A percentile compares a stretch with the other conserved stretches of the same genome.
These are phyloP conservation scores for Fusarium sp. DNA, from an alignment of 2,329 filamentous ascomycete species.

Conservation along the genomic window DNA sequence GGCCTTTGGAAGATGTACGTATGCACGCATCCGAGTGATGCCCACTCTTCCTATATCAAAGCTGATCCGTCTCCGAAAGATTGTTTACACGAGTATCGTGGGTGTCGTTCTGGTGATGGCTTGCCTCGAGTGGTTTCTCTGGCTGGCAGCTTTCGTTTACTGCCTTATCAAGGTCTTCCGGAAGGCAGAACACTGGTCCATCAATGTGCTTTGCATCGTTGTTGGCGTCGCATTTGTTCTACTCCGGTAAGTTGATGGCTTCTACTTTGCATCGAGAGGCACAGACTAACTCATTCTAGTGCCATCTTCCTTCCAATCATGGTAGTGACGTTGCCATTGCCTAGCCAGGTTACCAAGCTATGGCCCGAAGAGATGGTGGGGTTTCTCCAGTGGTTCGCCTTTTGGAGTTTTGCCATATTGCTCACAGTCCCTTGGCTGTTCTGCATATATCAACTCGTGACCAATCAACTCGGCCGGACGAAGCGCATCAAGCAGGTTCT, in stretches of 20 bases:
- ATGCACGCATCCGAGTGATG: neutral
- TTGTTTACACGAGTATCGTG: conserved; percentile 85
- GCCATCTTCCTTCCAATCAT: conserved; percentile 92
- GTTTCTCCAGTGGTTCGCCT: conserved; percentile 92
- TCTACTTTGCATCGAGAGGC: neutral
- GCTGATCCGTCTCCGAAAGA: conserved; percentile 62
- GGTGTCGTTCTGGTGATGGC: conserved; percentile 86
- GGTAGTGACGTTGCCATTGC: conserved; percentile 90
- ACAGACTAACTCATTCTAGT: conserved; percentile 55
- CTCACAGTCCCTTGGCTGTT: conserved; percentile 92
- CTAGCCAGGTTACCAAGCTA: conserved; percentile 74
- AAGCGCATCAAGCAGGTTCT: conserved; percentile 86
- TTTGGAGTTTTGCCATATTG: conserved; percentile 89
- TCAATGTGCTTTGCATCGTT: conserved; percentile 79
- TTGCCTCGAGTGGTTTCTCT: conserved; percentile 92
- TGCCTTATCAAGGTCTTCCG: conserved; percentile 88
- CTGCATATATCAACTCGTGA: conserved; percentile 91
- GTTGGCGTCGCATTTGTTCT: conserved; percentile 80
- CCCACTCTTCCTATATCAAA: neutral
- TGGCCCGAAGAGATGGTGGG: conserved; percentile 78
- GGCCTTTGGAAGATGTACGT: conserved; percentile 62
- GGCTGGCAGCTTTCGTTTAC: conserved; percentile 93
- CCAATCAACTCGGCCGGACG: conserved; percentile 83
- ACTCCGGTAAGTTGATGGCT: conserved; percentile 69
- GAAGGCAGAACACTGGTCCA: conserved; percentile 91